Base-by-base conservation (phyloP, 2,329 filamentous ascomycete genomes). In the Aspergillus pseudotamarii region DNA sequence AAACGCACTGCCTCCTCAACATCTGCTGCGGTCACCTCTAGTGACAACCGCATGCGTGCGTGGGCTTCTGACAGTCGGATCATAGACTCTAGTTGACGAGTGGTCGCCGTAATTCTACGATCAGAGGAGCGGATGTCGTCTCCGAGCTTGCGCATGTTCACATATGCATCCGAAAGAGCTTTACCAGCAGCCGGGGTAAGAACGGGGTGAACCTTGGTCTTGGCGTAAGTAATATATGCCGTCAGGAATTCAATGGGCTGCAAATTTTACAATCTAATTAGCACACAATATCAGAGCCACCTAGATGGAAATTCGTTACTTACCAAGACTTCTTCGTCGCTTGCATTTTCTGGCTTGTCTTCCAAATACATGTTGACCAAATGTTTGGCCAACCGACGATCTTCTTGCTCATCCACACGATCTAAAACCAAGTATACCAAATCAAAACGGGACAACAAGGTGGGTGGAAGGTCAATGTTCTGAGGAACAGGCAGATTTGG, bases 401-500 rank as follows among this genome's bases (percentile, higher is more conserved):
- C 95, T 60, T 86, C 89, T 73, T 91, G 90, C 80, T 98, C 95
- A 73, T 98, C 94, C 57, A 96, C 90, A 9, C 92, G 92, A 76
- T 99, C 95, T 55, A 99, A 88, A 50, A 99, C 95, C 1, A 99
- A 88, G 75, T 99, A 99, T 57, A 99, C 94, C 8, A 99, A 84
- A 77, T 99, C 95, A 76, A 99, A 99, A 84, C 95, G 91, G 6
- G 94, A 97, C 58, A 99, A 86, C 8, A 99, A 85, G 0, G 95
- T 99, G 0, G 95, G 95, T 0, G 95, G 95, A 10, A 99, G 87
- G 74, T 99, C 95, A 71, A 99, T 99, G 78, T 99, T 99, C 73
- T 98, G 94, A 3, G 95, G 95, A 16, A 99, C 95, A 0, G 95
- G 94, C 28, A 99, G 82, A 73, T 97, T 94, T 3, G 93, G 91